Conservation (phyloP, 257 asterid genomes). For the Ehretia macrophylla region DNA sequence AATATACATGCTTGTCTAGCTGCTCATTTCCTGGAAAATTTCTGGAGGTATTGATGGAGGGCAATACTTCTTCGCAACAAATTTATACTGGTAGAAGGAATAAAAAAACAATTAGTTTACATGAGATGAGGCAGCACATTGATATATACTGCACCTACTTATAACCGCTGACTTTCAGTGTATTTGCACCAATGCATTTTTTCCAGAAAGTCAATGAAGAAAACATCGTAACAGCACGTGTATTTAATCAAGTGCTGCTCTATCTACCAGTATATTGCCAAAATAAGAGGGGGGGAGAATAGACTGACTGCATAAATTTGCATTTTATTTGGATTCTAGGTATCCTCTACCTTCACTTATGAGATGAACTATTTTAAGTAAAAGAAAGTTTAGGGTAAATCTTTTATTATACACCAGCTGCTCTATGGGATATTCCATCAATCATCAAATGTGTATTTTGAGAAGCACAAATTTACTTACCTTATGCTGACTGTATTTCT, state of each 20-base stretch:
- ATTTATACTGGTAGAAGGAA: constrained; percentile 67
- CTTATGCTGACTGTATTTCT: constrained; percentile 96
- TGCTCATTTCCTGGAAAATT: constrained; percentile 51
- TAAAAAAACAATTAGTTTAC: neutral
- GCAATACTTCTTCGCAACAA: constrained; percentile 92
- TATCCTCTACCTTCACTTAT: no score
- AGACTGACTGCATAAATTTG: neutral
- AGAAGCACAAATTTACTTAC: constrained; percentile 22
- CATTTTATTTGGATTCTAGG: no score
- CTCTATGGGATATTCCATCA: no score
- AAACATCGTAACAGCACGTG: neutral
- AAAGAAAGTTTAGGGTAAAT: no score
- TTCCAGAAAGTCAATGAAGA: neutral
- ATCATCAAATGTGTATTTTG: no score
- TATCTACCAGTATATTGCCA: no score
- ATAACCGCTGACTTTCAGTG: no score
- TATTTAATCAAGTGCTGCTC: no score
- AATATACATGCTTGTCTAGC: constrained; percentile 26
- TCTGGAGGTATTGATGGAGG: constrained; percentile 78
- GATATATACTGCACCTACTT: neutral
- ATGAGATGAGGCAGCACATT: neutral
- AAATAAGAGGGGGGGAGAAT: neutral
- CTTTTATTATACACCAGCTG: no score
- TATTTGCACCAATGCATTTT: no score
- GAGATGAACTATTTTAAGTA: no score